Conservation (phyloP, 148 eudicot species). For the Heliamphora exappendiculata region DNA sequence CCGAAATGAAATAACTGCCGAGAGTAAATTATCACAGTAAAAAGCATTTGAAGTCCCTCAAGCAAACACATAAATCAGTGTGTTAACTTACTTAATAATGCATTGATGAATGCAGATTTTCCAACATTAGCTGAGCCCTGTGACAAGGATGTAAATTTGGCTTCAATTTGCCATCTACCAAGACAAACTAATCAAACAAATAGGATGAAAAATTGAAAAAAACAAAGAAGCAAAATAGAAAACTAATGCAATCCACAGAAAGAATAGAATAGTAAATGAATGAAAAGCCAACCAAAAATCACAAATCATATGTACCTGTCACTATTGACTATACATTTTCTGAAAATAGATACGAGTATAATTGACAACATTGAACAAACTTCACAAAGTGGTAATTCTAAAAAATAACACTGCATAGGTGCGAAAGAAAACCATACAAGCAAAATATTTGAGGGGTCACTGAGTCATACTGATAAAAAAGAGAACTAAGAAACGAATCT, state of each 20-base stretch:
- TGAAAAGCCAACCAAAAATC: neutral
- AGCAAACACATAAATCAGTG: slow-evolving; percentile 9
- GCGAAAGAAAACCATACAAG: neutral
- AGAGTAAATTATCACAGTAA: neutral
- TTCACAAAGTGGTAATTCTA: neutral
- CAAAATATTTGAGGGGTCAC: too few relatives aligned
- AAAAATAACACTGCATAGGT: neutral
- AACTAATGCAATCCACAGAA: neutral
- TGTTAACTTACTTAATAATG: slow-evolving; percentile 63
- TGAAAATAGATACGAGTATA: neutral
- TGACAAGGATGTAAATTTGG: slow-evolving; percentile 15
- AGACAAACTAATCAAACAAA: neutral
- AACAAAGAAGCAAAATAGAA: neutral
- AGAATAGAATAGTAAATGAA: slow-evolving; percentile 2
- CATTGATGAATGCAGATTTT: slow-evolving; percentile 94
- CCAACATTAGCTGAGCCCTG: slow-evolving; percentile 99
- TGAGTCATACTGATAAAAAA: too few relatives aligned
- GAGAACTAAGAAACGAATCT: neutral
- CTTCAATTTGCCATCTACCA: too few relatives aligned
- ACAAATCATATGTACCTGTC: neutral
- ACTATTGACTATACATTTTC: neutral
- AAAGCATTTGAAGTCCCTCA: neutral
- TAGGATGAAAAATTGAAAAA: neutral
- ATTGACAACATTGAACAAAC: neutral
- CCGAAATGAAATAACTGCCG: neutral